phyloP scores from a whole-genome alignment of 371 early-diverging fungal genomes.

The Mortierella sp. region DNA sequence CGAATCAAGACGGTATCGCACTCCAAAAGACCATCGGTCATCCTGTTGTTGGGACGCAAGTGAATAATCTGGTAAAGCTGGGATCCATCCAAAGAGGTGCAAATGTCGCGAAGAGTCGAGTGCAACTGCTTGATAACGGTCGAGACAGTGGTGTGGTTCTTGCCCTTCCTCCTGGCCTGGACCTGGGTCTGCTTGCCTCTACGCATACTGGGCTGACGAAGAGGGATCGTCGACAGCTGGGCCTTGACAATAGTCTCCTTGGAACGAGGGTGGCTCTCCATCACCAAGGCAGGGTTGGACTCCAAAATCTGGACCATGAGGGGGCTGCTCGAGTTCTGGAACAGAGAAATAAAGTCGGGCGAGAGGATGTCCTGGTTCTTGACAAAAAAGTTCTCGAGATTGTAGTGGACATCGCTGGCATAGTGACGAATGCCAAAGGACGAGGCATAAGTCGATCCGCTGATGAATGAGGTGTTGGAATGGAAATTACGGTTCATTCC shows the following conservation, averaged over 20 bases:
- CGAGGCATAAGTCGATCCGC: conserved; percentile 61
- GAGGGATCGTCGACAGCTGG: conserved; percentile 69
- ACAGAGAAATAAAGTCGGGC: conserved; percentile 90
- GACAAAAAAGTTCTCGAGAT: conserved; percentile 76
- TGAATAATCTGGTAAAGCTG: conserved; percentile 89
- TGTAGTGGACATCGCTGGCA: conserved; percentile 80
- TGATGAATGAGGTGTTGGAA: conserved; percentile 64
- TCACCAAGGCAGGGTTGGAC: conserved; percentile 62
- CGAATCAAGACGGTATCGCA: conserved; percentile 53
- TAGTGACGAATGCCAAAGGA: conserved; percentile 88
- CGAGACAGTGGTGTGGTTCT: conserved; percentile 60
- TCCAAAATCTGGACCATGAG: conserved; percentile 76
- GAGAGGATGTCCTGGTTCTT: conserved; percentile 81
- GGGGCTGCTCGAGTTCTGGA: conserved; percentile 78
- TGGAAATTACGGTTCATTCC: conserved; percentile 66
- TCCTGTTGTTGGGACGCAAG: conserved; percentile 82
- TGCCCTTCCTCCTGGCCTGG: conserved; percentile 43
- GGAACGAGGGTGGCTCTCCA: conserved; percentile 72
- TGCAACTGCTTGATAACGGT: conserved; percentile 82
- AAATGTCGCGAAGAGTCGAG: conserved; percentile 78
- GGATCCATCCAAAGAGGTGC: conserved; percentile 79
- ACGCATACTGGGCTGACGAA: conserved; percentile 70
- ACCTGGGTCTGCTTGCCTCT: conserved; percentile 52
- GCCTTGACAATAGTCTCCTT: conserved; percentile 73
- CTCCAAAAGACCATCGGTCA: conserved; percentile 54